Evolutionary conservation across 176 grass and related monocot genomes (phyloP).

Genomic region (Lolium multiflorum): DNA sequence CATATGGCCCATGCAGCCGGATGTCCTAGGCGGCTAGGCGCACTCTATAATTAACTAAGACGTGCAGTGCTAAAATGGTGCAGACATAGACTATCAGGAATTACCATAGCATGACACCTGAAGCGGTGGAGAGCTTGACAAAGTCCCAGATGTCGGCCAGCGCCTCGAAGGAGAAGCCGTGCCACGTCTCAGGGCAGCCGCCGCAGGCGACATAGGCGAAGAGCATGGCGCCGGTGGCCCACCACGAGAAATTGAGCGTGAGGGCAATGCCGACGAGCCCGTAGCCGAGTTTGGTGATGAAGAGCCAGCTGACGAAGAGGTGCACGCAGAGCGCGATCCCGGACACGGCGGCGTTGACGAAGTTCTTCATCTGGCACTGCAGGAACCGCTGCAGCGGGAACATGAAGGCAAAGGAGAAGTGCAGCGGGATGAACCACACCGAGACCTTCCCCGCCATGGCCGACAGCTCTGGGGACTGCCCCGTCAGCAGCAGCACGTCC

Average conservation of each 20-base stretch:
- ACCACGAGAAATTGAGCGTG: slow-evolving; percentile 97
- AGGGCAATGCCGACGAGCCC: slow-evolving; percentile 74
- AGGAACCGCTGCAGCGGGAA: slow-evolving; percentile 95
- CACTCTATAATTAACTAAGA: too few relatives aligned
- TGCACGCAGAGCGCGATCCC: slow-evolving; percentile 64
- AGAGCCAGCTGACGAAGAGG: slow-evolving; percentile 76
- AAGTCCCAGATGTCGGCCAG: slow-evolving; percentile 82
- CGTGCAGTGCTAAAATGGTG: background rate
- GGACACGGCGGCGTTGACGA: slow-evolving; percentile 55
- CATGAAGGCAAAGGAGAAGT: slow-evolving; percentile 91
- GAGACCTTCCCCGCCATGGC: slow-evolving; percentile 64
- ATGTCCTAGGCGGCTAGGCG: too few relatives aligned
- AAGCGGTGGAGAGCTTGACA: slow-evolving; percentile 77
- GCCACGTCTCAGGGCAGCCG: slow-evolving; percentile 82
- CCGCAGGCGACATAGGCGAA: slow-evolving; percentile 69
- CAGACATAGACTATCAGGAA: background rate
- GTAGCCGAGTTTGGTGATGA: slow-evolving; percentile 58
- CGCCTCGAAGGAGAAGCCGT: slow-evolving; percentile 84
- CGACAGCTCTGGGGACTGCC: slow-evolving; percentile 76
- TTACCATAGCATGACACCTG: slow-evolving; percentile 88
- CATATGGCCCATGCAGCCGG: too few relatives aligned
- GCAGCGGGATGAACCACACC: slow-evolving; percentile 91
- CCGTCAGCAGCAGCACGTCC: slow-evolving; percentile 67
- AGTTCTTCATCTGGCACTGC: slow-evolving; percentile 95
- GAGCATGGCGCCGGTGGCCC: slow-evolving; percentile 55